phyloP scores from a whole-genome alignment of 352 stramenopile species.

The Globisporangium abappressorium region DNA sequence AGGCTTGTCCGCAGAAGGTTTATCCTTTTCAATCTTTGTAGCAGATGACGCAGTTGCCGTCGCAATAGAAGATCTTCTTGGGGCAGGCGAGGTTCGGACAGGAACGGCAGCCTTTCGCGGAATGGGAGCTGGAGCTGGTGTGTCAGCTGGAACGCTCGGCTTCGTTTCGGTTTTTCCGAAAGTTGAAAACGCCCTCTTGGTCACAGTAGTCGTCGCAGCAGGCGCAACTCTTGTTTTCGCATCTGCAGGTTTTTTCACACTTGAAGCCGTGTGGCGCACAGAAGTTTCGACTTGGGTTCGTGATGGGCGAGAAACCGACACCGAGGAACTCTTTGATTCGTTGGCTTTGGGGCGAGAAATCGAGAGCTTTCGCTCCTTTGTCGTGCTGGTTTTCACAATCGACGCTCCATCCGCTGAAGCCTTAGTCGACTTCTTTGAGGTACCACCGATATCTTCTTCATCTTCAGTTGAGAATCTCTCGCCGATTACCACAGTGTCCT shows the following conservation, averaged over 20 bases:
- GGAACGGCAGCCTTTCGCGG: slow-evolving; percentile 14
- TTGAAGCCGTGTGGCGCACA: slow-evolving; percentile 12
- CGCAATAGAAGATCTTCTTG: slow-evolving; percentile 5
- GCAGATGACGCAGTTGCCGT: slow-evolving; percentile 14
- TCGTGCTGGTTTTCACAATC: slow-evolving; percentile 5
- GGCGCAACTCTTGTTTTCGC: slow-evolving; percentile 2
- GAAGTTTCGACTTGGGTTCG: not conserved
- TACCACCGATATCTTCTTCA: slow-evolving; percentile 43
- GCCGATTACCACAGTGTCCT: slow-evolving; percentile 61
- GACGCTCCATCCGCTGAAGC: not conserved
- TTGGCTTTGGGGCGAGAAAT: not conserved
- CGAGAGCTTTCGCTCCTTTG: not conserved
- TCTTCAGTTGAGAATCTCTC: slow-evolving; percentile 55
- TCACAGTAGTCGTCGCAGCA: not conserved
- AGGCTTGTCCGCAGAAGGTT: not conserved
- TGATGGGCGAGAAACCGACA: not conserved
- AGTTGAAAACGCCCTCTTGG: slow-evolving; percentile 4
- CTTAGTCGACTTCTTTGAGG: not conserved
- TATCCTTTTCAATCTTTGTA: slow-evolving; percentile 7
- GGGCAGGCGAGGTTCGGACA: slow-evolving; percentile 7
- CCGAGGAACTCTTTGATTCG: not conserved
- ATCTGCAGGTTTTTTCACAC: slow-evolving; percentile 13
- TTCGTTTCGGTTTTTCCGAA: slow-evolving; percentile 2
- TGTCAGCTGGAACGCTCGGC: not conserved
- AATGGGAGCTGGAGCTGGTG: not conserved